phyloP scores from a whole-genome alignment of 345 rosid species.

The Noccaea caerulescens region DNA sequence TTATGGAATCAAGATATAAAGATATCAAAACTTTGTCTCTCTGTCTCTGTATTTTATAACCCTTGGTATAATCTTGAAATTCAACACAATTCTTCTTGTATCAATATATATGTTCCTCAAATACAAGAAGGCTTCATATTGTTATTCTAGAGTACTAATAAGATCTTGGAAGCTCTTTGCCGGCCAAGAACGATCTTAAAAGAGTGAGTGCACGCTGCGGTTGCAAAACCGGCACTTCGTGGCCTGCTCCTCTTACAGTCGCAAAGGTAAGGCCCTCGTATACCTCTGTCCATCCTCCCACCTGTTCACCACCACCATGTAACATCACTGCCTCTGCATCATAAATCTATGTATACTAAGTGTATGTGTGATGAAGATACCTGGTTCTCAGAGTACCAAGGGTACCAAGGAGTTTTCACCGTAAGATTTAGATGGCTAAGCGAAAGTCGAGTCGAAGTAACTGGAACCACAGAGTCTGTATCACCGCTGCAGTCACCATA shows the following conservation, averaged over 20 bases:
- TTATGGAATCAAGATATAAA: conserved; percentile 30
- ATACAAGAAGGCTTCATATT: conserved; percentile 9
- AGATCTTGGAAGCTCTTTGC: conserved; percentile 52
- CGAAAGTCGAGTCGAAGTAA: conserved; percentile 83
- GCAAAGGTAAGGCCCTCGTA: conserved; percentile 61
- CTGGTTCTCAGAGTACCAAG: conserved; percentile 77
- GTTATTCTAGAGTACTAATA: conserved; percentile 14
- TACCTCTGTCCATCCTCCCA: conserved; percentile 91
- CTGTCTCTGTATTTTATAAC: background rate
- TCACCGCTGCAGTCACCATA: conserved; percentile 65
- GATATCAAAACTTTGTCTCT: background rate
- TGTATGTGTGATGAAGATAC: conserved; percentile 30
- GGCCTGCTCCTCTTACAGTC: conserved; percentile 71
- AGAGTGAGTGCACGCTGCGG: conserved; percentile 53
- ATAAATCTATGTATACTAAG: background rate
- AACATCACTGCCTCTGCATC: background rate
- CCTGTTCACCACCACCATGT: conserved; percentile 43
- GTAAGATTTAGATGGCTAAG: conserved; percentile 70
- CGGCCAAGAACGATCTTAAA: conserved; percentile 56
- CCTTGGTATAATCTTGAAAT: background rate
- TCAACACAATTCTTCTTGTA: conserved; percentile 1
- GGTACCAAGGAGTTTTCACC: conserved; percentile 71
- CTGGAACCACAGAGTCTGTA: conserved; percentile 85
- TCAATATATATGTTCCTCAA: background rate
- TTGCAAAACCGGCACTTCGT: conserved; percentile 55